phyloP scores from a whole-genome alignment of 495 filamentous ascomycete species.

The Rusavskia elegans region DNA sequence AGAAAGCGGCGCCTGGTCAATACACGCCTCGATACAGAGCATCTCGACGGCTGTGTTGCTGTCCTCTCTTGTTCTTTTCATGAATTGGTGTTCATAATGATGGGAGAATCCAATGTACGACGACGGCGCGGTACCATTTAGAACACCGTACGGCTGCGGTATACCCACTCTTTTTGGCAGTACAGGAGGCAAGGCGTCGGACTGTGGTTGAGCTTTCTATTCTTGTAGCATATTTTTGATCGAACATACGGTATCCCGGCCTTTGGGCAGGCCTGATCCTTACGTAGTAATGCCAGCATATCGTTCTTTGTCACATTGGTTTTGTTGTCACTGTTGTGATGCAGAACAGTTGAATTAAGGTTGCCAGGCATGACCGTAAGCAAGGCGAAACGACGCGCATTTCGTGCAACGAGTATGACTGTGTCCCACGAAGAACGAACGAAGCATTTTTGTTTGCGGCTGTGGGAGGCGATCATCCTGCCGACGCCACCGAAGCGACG shows the following conservation, averaged over 20 bases:
- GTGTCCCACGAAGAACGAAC: neutral
- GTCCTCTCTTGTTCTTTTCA: constrained; percentile 3
- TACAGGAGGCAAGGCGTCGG: neutral
- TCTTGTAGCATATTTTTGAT: neutral
- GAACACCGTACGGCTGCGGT: neutral
- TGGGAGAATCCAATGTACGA: neutral
- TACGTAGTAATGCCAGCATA: neutral
- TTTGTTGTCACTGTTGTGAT: neutral
- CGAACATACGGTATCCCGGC: neutral
- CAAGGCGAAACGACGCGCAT: neutral
- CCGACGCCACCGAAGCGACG: neutral
- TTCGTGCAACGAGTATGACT: too few relatives aligned
- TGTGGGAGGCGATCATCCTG: too few relatives aligned
- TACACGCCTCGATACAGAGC: neutral
- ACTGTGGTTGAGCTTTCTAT: neutral
- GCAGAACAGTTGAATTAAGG: neutral
- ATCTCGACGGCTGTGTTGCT: neutral
- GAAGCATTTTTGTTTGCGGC: neutral
- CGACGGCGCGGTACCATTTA: neutral
- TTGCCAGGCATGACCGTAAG: neutral
- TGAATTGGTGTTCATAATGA: neutral
- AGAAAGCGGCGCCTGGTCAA: neutral
- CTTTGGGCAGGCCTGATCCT: neutral
- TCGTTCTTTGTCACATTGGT: neutral
- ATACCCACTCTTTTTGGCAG: neutral